A percentile compares a stretch with the other conserved stretches of the same genome.
phyloP scores from a whole-genome alignment of 371 early-diverging fungal species.

The Fennellomyces sp. region DNA sequence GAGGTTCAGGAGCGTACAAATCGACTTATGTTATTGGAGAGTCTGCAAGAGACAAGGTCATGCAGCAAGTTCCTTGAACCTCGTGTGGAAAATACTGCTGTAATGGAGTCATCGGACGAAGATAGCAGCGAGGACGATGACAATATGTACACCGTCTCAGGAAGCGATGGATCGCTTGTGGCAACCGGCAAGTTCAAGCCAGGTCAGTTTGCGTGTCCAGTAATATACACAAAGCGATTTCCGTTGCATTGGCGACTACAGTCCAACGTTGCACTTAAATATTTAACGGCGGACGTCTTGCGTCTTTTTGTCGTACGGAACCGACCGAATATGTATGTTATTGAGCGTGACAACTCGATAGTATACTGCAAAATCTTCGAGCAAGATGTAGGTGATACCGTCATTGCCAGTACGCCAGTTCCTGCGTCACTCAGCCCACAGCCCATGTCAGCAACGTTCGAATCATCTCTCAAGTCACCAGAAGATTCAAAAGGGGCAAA shows the following conservation, averaged over 20 bases:
- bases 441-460: not conserved
- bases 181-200: conserved; percentile 39
- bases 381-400: conserved; percentile 8
- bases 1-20: conserved; percentile 70
- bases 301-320: conserved; percentile 71
- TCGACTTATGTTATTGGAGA: conserved; percentile 61
- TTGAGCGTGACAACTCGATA: conserved; percentile 59
- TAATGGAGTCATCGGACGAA: conserved; percentile 22
- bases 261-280: conserved; percentile 68
- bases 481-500: not conserved
- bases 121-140: conserved; percentile 52
- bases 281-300: conserved; percentile 55
- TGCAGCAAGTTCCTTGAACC: conserved; percentile 75
- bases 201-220: conserved; percentile 77
- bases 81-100: conserved; percentile 19
- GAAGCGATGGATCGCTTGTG: not conserved
- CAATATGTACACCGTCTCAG: conserved; percentile 12
- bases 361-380: conserved; percentile 53
- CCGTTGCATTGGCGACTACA: conserved; percentile 79
- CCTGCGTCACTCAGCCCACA: not conserved
- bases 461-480: not conserved
- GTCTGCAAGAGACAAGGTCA: conserved; percentile 66
- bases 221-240: conserved; percentile 66
- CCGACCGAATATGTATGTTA: conserved; percentile 74
- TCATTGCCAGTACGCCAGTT: not conserved